These are phyloP conservation scores for Metschnikowia proteae DNA, from an alignment of 805 yeast species.

Conservation along the genomic window DNA sequence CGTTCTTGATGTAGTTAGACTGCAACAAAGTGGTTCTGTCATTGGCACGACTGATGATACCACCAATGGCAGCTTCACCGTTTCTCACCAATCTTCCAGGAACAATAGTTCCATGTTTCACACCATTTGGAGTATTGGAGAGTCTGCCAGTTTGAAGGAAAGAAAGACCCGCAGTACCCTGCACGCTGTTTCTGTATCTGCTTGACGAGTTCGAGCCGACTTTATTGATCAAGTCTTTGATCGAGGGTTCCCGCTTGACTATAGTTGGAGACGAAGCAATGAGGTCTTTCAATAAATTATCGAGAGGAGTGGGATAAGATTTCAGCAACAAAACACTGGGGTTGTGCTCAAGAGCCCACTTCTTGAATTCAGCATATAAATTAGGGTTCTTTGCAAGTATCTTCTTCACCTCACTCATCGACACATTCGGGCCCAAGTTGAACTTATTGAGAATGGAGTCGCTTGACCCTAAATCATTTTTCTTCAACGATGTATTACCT, in stretches of 20 bases:
- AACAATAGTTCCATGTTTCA: slow-evolving; percentile 48
- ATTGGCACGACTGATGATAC: slow-evolving; percentile 39
- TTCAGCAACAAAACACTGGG: slow-evolving; percentile 35
- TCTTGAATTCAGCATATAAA: slow-evolving; percentile 50
- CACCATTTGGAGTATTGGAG: slow-evolving; percentile 67
- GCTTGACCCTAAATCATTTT: slow-evolving; percentile 12
- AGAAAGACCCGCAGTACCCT: slow-evolving; percentile 76
- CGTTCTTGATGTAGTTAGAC: slow-evolving; percentile 30
- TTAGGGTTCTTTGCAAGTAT: slow-evolving; percentile 41
- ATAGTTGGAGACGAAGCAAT: slow-evolving; percentile 23
- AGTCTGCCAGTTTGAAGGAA: slow-evolving; percentile 68
- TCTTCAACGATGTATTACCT: slow-evolving; percentile 20
- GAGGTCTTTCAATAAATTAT: slow-evolving; percentile 33
- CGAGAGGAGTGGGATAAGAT: slow-evolving; percentile 22
- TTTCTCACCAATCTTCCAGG: slow-evolving; percentile 65
- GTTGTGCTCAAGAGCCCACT: slow-evolving; percentile 50
- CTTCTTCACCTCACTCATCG: slow-evolving; percentile 26
- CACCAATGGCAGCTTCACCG: slow-evolving; percentile 55
- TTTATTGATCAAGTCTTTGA: slow-evolving; percentile 25
- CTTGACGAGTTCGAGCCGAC: slow-evolving; percentile 12
- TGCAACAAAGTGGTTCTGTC: slow-evolving; percentile 34
- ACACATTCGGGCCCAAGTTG: slow-evolving; percentile 28
- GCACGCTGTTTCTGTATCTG: slow-evolving; percentile 26
- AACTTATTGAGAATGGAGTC: slow-evolving; percentile 32
- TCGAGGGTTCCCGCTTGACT: slow-evolving; percentile 18